Evolutionary conservation across 1,284 basidiomycete genomes (phyloP).

Genomic region (Porodaedalea pini): DNA sequence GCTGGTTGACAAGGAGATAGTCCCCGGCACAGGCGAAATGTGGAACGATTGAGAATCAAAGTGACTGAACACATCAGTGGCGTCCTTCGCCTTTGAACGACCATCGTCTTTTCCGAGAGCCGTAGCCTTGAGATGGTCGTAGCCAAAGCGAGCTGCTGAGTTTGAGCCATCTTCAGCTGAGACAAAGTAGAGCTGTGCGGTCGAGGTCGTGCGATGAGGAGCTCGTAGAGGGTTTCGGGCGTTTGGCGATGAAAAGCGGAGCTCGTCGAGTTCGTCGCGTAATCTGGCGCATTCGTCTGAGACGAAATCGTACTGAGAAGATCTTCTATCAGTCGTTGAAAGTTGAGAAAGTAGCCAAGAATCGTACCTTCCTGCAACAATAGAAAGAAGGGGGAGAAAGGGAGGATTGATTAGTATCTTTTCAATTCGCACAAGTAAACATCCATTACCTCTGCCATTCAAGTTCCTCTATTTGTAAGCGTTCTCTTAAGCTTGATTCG

Average conservation of each 20-base stretch:
- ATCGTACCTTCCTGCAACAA: constrained; percentile 14
- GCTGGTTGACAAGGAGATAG: not conserved
- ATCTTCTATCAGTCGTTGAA: not conserved
- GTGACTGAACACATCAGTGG: constrained; percentile 5
- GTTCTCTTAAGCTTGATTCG: constrained; percentile 16
- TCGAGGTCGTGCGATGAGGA: not conserved
- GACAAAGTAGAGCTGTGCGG: constrained; percentile 7
- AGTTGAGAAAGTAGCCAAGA: not conserved
- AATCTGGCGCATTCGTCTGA: constrained; percentile 14
- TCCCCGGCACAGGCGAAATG: constrained; percentile 11
- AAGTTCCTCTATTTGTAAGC: constrained; percentile 12
- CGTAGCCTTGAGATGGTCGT: not conserved
- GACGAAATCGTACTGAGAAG: constrained; percentile 12
- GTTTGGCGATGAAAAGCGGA: constrained; percentile 11
- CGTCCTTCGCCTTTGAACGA: not conserved
- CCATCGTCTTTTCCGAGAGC: not conserved
- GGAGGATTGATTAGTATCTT: not conserved
- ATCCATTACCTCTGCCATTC: constrained; percentile 19
- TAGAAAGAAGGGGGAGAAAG: not conserved
- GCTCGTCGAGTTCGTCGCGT: constrained; percentile 12
- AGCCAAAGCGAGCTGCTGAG: not conserved
- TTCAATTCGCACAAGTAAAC: not conserved
- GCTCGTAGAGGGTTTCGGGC: not conserved
- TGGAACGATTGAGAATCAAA: constrained; percentile 9
- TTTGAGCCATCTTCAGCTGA: not conserved